Conservation (phyloP, 2,329 filamentous ascomycete genomes). For the Huntiella omanensis region DNA sequence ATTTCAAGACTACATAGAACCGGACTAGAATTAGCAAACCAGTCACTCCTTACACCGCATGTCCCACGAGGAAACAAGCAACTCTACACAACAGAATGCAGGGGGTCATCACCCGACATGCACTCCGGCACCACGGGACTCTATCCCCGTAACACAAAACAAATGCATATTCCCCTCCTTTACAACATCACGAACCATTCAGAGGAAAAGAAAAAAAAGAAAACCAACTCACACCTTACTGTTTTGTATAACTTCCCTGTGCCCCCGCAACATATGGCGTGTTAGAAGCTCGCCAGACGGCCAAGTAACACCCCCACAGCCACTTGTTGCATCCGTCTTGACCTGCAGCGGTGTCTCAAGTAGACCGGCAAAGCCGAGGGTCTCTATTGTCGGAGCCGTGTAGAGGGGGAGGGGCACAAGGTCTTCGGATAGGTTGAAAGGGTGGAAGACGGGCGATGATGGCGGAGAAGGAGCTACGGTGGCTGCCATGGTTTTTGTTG, state of each 20-base stretch:
- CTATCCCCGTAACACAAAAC: background rate
- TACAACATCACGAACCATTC: background rate
- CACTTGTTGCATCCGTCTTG: conserved; percentile 68
- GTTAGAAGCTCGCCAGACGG: conserved; percentile 78
- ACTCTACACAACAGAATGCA: too few species aligned
- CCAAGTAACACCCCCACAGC: conserved; percentile 89
- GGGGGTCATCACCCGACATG: too few species aligned
- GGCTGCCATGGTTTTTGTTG: too few species aligned
- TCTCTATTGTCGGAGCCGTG: conserved; percentile 33
- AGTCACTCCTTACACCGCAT: background rate
- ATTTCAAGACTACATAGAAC: conserved; percentile 53
- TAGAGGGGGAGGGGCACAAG: conserved; percentile 40
- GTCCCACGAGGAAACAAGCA: background rate
- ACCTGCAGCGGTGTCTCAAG: conserved; percentile 52
- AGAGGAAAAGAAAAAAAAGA: background rate
- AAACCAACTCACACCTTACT: conserved; percentile 50
- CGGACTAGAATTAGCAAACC: background rate
- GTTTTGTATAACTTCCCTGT: conserved; percentile 39
- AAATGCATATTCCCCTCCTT: background rate
- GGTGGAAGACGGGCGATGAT: conserved; percentile 25
- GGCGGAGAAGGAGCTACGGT: background rate
- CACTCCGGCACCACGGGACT: background rate
- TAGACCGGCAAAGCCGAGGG: conserved; percentile 52
- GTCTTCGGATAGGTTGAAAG: conserved; percentile 32
- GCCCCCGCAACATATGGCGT: conserved; percentile 66